Evolutionary conservation across 2,329 filamentous ascomycete genomes (phyloP).

Genomic region (Exophiala oligosperma): DNA sequence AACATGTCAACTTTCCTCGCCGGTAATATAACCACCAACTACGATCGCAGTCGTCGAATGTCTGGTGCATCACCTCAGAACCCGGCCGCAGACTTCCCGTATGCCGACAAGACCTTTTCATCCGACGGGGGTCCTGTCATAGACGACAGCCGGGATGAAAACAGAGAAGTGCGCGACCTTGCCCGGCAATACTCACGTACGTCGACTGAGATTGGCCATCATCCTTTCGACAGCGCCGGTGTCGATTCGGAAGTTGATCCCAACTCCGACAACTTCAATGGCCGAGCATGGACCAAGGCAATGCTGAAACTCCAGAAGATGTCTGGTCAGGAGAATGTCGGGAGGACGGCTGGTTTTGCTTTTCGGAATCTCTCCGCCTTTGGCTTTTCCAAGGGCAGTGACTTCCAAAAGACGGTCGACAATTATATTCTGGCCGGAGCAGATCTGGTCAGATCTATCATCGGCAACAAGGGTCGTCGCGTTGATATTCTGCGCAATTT

Average conservation of each 20-base stretch:
- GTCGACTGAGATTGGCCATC: conserved; percentile 2
- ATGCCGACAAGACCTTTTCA: conserved; percentile 8
- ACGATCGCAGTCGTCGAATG: conserved; percentile 14
- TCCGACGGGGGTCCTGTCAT: conserved; percentile 9
- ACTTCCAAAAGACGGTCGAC: conserved; percentile 47
- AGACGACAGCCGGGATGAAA: conserved; percentile 7
- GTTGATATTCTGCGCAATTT: conserved; percentile 4
- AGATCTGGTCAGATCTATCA: conserved; percentile 11
- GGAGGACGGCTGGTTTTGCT: conserved; percentile 40
- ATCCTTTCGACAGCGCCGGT: conserved; percentile 27
- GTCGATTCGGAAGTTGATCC: conserved; percentile 44
- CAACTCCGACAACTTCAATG: conserved; percentile 41
- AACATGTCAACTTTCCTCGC: conserved; percentile 16
- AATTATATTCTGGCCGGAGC: conserved; percentile 38
- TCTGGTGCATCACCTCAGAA: conserved; percentile 13
- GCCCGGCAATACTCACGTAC: conserved; percentile 18
- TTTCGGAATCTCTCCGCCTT: conserved; percentile 48
- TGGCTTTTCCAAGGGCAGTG: conserved; percentile 44
- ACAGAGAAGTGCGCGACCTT: conserved; percentile 13
- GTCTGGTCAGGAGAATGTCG: conserved; percentile 23
- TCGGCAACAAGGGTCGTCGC: conserved; percentile 25
- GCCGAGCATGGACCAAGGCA: conserved; percentile 47
- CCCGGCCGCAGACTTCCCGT: conserved; percentile 6
- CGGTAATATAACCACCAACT: conserved; percentile 19
- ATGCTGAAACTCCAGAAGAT: conserved; percentile 30